Percentiles rank a stretch among this genome's conserved stretches.
Conservation (phyloP, 2,329 filamentous ascomycete species). For the Zasmidium angulare region DNA sequence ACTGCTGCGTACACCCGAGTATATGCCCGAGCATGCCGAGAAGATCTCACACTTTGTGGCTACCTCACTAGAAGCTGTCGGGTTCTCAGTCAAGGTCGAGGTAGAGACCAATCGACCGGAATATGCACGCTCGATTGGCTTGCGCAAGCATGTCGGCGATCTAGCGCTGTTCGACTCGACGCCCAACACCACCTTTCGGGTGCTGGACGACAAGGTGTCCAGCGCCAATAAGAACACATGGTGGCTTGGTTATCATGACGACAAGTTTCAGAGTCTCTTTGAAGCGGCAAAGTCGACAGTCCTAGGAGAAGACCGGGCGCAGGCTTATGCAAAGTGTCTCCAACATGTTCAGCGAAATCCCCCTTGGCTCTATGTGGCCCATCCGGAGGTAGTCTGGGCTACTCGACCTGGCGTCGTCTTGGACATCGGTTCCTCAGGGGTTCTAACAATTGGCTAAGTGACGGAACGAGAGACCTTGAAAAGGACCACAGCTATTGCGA, state of each 20-base stretch:
- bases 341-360: constrained; percentile 9
- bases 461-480: no score
- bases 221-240: constrained; percentile 6
- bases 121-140: constrained; percentile 10
- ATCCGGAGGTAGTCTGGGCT: constrained; percentile 14
- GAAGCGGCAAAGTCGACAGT: neutral
- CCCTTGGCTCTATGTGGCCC: constrained; percentile 11
- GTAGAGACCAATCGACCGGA: constrained; percentile 12
- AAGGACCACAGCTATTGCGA: no score
- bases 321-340: constrained; percentile 8
- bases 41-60: constrained; percentile 12
- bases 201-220: constrained; percentile 13
- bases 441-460: no score
- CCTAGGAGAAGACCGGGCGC: neutral
- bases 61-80: constrained; percentile 4
- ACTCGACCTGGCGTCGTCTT: constrained; percentile 2
- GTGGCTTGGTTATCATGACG: constrained; percentile 14
- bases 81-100: constrained; percentile 6
- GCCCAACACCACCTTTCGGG: constrained; percentile 12
- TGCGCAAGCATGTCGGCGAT: constrained; percentile 10
- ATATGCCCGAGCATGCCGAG: constrained; percentile 14
- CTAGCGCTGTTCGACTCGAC: constrained; percentile 12
- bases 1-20: constrained; percentile 6
- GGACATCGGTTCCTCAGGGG: neutral
- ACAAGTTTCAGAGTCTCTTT: constrained; percentile 8